Conservation (phyloP, 768 basidiomycete species). For the Tylopilus intermedius region DNA sequence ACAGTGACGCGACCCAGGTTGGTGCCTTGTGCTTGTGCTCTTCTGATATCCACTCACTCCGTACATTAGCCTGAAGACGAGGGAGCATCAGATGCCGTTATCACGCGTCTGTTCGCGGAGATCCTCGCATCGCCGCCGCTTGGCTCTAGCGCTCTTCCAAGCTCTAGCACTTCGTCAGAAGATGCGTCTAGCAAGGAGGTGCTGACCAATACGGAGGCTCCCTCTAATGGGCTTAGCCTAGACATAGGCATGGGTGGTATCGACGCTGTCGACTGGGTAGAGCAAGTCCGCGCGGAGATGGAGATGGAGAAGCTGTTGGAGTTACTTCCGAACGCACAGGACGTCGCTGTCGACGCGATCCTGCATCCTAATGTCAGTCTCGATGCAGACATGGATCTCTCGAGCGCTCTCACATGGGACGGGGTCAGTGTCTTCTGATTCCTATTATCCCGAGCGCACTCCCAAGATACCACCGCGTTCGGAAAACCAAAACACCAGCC, state of each 20-base stretch:
- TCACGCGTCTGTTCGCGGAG: slow-evolving; percentile 32
- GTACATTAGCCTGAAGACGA: slow-evolving; percentile 43
- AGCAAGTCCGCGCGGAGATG: slow-evolving; percentile 36
- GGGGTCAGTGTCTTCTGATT: slow-evolving; percentile 26
- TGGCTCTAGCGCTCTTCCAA: slow-evolving; percentile 30
- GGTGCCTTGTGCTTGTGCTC: slow-evolving; percentile 18
- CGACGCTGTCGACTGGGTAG: slow-evolving; percentile 23
- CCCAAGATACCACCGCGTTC: slow-evolving; percentile 3
- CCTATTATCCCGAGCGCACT: slow-evolving; percentile 1
- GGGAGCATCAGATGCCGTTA: slow-evolving; percentile 39
- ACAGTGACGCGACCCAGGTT: slow-evolving; percentile 33
- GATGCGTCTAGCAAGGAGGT: slow-evolving; percentile 23
- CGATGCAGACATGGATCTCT: slow-evolving; percentile 28
- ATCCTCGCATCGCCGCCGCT: slow-evolving; percentile 33
- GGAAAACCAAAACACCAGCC: slow-evolving; percentile 15
- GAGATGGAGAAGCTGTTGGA: slow-evolving; percentile 62
- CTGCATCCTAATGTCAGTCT: slow-evolving; percentile 13
- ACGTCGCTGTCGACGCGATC: slow-evolving; percentile 24
- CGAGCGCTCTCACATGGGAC: slow-evolving; percentile 26
- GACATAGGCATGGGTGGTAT: slow-evolving; percentile 18
- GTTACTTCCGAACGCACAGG: slow-evolving; percentile 39
- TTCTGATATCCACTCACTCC: slow-evolving; percentile 18
- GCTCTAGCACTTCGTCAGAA: slow-evolving; percentile 31
- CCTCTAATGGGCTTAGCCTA: slow-evolving; percentile 14
- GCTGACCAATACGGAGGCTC: slow-evolving; percentile 17